phyloP scores from a whole-genome alignment of 371 early-diverging fungal genomes.

The Funneliformis caledonium region DNA sequence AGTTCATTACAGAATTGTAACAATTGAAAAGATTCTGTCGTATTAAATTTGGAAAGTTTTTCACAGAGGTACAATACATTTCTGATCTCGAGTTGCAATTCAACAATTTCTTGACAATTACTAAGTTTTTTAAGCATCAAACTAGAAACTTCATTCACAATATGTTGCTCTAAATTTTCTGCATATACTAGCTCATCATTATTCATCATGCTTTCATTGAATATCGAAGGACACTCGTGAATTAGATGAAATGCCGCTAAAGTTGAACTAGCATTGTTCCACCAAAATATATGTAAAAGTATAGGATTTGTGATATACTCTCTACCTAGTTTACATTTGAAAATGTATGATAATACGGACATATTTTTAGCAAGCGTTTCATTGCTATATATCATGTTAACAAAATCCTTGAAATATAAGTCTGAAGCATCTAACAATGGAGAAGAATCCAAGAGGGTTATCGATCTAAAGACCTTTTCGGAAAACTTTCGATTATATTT shows the following conservation, averaged over 20 bases:
- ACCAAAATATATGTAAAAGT: slow-evolving; percentile 34
- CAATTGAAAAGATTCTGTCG: not conserved
- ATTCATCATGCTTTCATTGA: not conserved
- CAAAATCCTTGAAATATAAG: slow-evolving; percentile 35
- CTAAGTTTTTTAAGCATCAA: not conserved
- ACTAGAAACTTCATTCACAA: not conserved
- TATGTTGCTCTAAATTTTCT: not conserved
- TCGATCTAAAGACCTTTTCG: not conserved
- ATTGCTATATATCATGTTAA: slow-evolving; percentile 7
- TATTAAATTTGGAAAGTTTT: slow-evolving; percentile 12
- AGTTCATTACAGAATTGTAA: slow-evolving; percentile 32
- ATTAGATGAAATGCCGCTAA: slow-evolving; percentile 10
- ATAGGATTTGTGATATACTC: slow-evolving; percentile 30
- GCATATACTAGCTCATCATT: not conserved
- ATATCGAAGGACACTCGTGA: not conserved
- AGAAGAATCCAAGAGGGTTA: not conserved
- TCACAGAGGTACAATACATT: slow-evolving; percentile 20
- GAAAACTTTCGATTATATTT: slow-evolving; percentile 5
- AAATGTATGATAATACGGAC: not conserved
- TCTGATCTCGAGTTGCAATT: slow-evolving; percentile 23
- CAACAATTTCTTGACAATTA: not conserved
- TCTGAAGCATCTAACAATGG: not conserved
- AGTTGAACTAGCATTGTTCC: slow-evolving; percentile 15
- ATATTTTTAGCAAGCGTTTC: not conserved
- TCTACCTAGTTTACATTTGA: not conserved